Evolutionary conservation across 805 yeast species (phyloP).

Genomic region (Saccharomycopsis guyanensis): DNA sequence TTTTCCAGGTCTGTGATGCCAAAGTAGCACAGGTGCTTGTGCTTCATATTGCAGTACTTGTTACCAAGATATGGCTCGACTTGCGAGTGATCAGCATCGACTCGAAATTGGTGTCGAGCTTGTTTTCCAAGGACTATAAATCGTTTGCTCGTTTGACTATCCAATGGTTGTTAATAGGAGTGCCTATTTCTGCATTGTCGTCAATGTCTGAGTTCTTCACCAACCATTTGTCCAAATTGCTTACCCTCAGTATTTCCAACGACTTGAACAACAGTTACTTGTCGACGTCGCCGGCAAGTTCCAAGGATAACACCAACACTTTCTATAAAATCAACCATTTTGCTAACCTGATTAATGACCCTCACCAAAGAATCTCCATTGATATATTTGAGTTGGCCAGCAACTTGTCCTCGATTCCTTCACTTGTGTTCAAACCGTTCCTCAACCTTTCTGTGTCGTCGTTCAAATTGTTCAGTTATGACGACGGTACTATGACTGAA

Average conservation of each 20-base stretch:
- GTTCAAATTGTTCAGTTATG: constrained; percentile 28
- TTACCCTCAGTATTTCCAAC: constrained; percentile 58
- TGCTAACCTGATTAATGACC: constrained; percentile 52
- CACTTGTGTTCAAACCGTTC: constrained; percentile 49
- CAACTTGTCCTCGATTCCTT: constrained; percentile 66
- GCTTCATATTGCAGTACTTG: constrained; percentile 51
- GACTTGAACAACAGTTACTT: constrained; percentile 63
- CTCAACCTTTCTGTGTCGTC: constrained; percentile 16
- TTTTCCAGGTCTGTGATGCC: constrained; percentile 8
- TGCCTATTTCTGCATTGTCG: constrained; percentile 80
- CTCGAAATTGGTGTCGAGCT: constrained; percentile 74
- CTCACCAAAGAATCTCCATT: constrained; percentile 77
- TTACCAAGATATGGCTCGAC: constrained; percentile 64
- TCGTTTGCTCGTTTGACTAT: constrained; percentile 55
- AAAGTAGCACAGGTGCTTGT: constrained; percentile 30
- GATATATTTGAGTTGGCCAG: constrained; percentile 69
- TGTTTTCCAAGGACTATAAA: constrained; percentile 62
- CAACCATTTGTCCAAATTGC: constrained; percentile 45
- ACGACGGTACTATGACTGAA: constrained; percentile 67
- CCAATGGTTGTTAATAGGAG: constrained; percentile 76
- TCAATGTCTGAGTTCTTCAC: constrained; percentile 59
- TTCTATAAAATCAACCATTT: constrained; percentile 66
- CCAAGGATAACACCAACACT: constrained; percentile 45
- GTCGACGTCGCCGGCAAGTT: constrained; percentile 35
- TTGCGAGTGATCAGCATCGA: constrained; percentile 80